Conservation (phyloP, 257 asterid genomes). For the Solanum chilense region DNA sequence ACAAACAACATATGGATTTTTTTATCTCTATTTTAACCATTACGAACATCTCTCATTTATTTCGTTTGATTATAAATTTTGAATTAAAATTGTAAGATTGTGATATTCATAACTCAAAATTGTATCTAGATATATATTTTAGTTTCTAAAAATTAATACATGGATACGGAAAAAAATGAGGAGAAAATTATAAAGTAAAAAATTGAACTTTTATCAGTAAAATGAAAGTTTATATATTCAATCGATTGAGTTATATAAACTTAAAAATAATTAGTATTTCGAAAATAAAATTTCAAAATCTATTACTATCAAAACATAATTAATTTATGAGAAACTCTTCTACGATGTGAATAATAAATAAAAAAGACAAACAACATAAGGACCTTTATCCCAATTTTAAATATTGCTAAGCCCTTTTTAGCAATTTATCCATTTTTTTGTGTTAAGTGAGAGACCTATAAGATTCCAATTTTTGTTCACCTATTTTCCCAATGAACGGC, state of each 20-base stretch:
- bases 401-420: background rate
- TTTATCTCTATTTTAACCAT: background rate
- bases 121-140: too few relatives aligned
- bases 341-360: background rate
- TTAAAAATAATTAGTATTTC: background rate
- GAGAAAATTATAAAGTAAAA: background rate
- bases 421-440: background rate
- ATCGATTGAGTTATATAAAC: background rate
- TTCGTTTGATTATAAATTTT: background rate
- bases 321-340: background rate
- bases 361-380: conserved; percentile 21
- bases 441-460: conserved; percentile 21
- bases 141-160: too few relatives aligned
- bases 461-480: conserved; percentile 34
- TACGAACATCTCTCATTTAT: background rate
- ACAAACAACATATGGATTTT: conserved; percentile 22
- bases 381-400: conserved; percentile 5
- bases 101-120: too few relatives aligned
- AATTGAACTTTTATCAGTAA: background rate
- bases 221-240: background rate
- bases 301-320: background rate
- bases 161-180: background rate
- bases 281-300: too few relatives aligned
- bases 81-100: too few relatives aligned
- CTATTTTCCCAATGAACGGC: conserved; percentile 19